phyloP scores from a whole-genome alignment of 2,329 filamentous ascomycete species.

The Camillea tinctor region DNA sequence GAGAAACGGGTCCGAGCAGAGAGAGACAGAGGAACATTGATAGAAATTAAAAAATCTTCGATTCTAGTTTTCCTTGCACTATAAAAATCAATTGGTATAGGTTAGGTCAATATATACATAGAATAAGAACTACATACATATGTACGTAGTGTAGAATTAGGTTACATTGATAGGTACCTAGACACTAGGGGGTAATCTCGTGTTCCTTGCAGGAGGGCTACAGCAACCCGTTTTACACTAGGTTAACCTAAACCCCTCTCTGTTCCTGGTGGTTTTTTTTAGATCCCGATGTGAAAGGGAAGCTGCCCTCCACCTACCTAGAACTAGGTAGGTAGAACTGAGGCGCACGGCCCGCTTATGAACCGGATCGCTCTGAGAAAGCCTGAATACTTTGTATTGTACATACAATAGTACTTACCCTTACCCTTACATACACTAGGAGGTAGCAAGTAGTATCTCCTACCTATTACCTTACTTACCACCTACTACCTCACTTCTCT shows the following conservation, averaged over 20 bases:
- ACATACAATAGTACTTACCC: too few species aligned
- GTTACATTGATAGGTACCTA: conserved; percentile 2
- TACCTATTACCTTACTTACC: not conserved
- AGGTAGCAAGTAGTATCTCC: too few species aligned
- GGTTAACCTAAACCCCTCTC: conserved; percentile 6
- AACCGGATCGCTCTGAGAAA: conserved; percentile 6
- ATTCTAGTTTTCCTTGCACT: too few species aligned
- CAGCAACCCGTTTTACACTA: conserved; percentile 12
- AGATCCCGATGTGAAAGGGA: conserved; percentile 17
- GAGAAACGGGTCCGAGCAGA: too few species aligned
- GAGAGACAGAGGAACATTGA: too few species aligned
- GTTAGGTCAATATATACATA: too few species aligned
- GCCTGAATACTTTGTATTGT: not conserved
- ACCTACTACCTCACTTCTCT: not conserved
- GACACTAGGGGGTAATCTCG: conserved; percentile 7
- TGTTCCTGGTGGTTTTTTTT: not conserved
- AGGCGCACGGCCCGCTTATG: conserved; percentile 8
- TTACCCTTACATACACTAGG: not conserved
- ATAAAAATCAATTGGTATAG: too few species aligned
- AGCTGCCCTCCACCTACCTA: not conserved
- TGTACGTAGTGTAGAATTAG: too few species aligned
- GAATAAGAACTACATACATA: too few species aligned
- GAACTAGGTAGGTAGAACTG: not conserved
- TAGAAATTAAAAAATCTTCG: too few species aligned
- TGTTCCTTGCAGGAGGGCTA: conserved; percentile 8